Conservation (phyloP, 78 protist genomes). For the Dictyostelium purpureum region DNA sequence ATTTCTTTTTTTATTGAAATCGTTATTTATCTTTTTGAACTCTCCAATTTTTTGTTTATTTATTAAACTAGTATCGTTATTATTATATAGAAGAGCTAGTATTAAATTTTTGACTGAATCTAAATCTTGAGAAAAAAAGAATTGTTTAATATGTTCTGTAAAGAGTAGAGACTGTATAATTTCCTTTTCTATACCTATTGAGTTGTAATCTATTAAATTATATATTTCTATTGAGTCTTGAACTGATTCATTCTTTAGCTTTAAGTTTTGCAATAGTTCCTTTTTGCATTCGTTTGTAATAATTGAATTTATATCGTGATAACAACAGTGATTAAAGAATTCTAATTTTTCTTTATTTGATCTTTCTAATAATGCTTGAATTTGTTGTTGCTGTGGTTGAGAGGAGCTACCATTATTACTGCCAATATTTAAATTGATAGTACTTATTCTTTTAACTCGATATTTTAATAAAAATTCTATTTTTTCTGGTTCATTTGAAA, state of each 20-base stretch:
- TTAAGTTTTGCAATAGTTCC: background rate
- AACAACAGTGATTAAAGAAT: background rate
- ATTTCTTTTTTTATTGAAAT: background rate
- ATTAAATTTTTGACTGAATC: background rate
- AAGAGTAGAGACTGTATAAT: background rate
- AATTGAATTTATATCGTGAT: background rate
- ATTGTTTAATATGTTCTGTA: background rate
- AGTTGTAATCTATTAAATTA: background rate
- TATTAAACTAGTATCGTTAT: background rate
- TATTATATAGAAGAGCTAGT: background rate
- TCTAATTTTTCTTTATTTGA: background rate
- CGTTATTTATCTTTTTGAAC: background rate
- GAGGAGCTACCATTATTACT: background rate
- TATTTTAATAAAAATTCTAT: background rate
- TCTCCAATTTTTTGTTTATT: too few relatives aligned
- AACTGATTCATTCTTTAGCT: background rate
- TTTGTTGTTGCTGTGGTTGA: background rate
- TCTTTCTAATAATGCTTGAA: background rate
- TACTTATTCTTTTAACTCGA: background rate
- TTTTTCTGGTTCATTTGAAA: background rate
- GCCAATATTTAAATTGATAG: background rate
- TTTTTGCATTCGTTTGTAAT: background rate
- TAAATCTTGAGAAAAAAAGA: background rate
- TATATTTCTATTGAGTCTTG: background rate
- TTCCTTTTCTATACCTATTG: background rate